These are phyloP conservation scores for Sporothrix mexicana DNA, from an alignment of 2,329 filamentous ascomycete species.

Conservation along the genomic window DNA sequence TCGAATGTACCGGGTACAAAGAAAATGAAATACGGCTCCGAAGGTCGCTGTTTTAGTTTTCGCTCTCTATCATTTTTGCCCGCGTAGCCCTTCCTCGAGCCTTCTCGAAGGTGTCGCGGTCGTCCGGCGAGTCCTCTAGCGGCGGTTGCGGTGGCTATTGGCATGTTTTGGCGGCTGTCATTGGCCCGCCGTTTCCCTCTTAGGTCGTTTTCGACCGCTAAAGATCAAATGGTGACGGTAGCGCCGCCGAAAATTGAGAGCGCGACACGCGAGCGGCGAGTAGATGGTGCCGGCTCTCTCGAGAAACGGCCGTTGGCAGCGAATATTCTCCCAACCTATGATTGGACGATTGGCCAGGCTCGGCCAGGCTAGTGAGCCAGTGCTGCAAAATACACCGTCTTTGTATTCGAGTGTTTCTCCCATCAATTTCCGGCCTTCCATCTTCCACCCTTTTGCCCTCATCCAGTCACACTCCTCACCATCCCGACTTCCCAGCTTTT, in stretches of 20 bases:
- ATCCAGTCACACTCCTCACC: background rate
- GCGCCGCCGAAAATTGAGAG: background rate
- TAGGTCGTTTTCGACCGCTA: slow-evolving; percentile 5
- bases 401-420: background rate
- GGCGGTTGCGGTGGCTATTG: background rate
- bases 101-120: background rate
- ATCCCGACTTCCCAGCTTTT: background rate
- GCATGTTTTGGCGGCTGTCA: background rate
- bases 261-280: background rate
- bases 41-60: background rate
- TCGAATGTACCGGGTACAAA: background rate
- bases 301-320: background rate
- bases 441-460: background rate
- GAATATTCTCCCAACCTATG: too few relatives aligned
- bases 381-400: background rate
- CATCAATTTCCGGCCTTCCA: background rate
- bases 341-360: too few relatives aligned
- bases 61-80: background rate
- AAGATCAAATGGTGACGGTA: background rate
- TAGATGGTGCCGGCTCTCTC: background rate
- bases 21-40: background rate
- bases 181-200: background rate
- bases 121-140: background rate
- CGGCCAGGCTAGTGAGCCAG: background rate
- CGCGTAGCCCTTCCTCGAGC: background rate